Conservation (phyloP, 345 rosid species). For the Gossypium longicalyx region DNA sequence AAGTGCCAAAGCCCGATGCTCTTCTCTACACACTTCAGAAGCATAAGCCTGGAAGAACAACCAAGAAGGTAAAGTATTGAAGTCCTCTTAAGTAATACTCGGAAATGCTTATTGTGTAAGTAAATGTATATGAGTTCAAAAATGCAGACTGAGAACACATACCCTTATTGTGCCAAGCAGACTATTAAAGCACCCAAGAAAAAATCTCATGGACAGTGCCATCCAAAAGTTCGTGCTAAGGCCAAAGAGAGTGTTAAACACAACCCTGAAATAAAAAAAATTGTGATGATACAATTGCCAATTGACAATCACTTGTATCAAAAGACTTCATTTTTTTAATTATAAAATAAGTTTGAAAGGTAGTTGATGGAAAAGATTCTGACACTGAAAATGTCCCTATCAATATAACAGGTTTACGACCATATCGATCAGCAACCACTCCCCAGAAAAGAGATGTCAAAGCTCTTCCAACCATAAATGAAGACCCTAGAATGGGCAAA, state of each 20-base stretch:
- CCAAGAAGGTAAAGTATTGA: conserved; percentile 7
- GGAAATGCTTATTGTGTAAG: background rate
- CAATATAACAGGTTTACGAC: conserved; percentile 69
- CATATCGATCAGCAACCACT: conserved; percentile 67
- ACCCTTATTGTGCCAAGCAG: conserved; percentile 66
- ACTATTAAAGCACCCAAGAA: conserved; percentile 59
- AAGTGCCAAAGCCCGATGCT: conserved; percentile 64
- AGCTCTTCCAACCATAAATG: conserved; percentile 86
- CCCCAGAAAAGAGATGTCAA: conserved; percentile 77
- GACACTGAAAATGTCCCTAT: conserved; percentile 51
- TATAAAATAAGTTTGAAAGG: background rate
- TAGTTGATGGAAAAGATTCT: conserved; percentile 23
- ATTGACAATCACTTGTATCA: background rate
- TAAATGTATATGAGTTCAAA: background rate
- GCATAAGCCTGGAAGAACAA: conserved; percentile 65
- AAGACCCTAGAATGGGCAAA: conserved; percentile 44
- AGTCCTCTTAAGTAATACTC: background rate
- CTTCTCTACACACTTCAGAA: conserved; percentile 61
- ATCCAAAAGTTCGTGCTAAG: conserved; percentile 62
- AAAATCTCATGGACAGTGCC: conserved; percentile 58
- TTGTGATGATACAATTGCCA: background rate
- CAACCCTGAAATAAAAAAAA: conserved; percentile 36
- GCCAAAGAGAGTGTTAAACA: conserved; percentile 65
- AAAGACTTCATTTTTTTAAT: background rate
- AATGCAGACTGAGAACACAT: background rate